Evolutionary conservation across 345 rosid genomes (phyloP), one percentile per base, ranked within the genome.

Genomic region (Acer saccharum): DNA sequence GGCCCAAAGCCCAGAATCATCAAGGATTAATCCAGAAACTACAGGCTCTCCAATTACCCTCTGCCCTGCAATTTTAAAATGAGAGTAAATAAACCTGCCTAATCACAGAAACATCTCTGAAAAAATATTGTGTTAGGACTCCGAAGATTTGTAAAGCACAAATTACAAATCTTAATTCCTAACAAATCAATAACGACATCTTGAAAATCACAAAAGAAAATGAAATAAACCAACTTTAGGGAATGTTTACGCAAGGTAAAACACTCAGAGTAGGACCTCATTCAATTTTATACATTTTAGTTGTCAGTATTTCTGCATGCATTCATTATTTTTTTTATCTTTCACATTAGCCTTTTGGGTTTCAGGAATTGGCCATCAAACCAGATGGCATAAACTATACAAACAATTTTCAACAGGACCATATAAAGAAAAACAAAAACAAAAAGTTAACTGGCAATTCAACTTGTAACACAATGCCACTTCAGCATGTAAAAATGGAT

Each of bases 21-120:
- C 87, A 29, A 96, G 96, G 83, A 89, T 85, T 79, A 96, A 78
- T 80, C 98, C 99, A 72, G 99, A 91, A 85, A 90, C 97, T 61
- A 94, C 93, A 50, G 97, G 91, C 87, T 96, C 99, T 78, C 99
- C 99, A 80, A 94, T 81, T 81, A 94, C 94, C 81, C 84, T 96
- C 83, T 96, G 97, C 25, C 99, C 99, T 96, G 94, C 83, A 90
- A 74, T 77, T 86, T 16, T 44, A 73, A 78, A 63, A 75, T 48
- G 25, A 65, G 14, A 71, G 73, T 21, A 61, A 32, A 11, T 52
- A 65, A 57, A 17, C 65, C 16, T 52, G 71, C 62, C 13, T 35
- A 63, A 76, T 32, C 21, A 23, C 41, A 35, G 57, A 44, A 75
- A 41, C 39, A 66, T 65, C 32, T 52, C 23, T 6, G 23, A 75